Percentiles rank a stretch among this genome's conserved stretches.
Evolutionary conservation across 805 yeast species (phyloP).

Genomic region (Suhomyces emberorum): DNA sequence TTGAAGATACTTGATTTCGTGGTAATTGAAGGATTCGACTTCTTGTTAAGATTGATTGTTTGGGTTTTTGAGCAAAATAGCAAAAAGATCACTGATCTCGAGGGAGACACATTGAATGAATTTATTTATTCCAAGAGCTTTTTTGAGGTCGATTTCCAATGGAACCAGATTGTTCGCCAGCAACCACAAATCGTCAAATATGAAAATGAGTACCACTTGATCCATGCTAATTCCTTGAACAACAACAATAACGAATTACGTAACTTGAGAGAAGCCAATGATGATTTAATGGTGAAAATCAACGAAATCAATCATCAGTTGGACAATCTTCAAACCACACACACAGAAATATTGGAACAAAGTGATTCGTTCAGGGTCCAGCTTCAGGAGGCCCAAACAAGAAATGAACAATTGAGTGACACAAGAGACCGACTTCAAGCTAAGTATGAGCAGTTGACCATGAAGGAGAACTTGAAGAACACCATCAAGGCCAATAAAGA

Average conservation of each 20-base stretch:
- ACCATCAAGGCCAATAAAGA: constrained; percentile 35
- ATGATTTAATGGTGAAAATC: constrained; percentile 27
- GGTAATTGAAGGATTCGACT: constrained; percentile 40
- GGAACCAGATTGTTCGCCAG: constrained; percentile 7
- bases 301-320: constrained; percentile 26
- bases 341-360: constrained; percentile 35
- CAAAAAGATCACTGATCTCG: constrained; percentile 13
- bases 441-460: constrained; percentile 14
- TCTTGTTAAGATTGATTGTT: constrained; percentile 26
- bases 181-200: constrained; percentile 26
- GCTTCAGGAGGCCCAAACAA: constrained; percentile 7
- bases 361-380: constrained; percentile 22
- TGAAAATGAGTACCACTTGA: constrained; percentile 37
- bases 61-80: constrained; percentile 18
- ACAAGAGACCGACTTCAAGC: constrained; percentile 9
- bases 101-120: constrained; percentile 24
- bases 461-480: constrained; percentile 18
- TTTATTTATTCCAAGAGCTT: constrained; percentile 18
- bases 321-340: constrained; percentile 30
- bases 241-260: constrained; percentile 36
- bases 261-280: constrained; percentile 36
- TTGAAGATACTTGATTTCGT: constrained; percentile 30
- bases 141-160: constrained; percentile 10
- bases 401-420: constrained; percentile 7
- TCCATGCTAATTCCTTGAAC: constrained; percentile 36